A percentile compares a stretch with the other conserved stretches of the same genome.
Conservation (phyloP, 768 basidiomycete species). For the Ephemerocybe angulata region DNA sequence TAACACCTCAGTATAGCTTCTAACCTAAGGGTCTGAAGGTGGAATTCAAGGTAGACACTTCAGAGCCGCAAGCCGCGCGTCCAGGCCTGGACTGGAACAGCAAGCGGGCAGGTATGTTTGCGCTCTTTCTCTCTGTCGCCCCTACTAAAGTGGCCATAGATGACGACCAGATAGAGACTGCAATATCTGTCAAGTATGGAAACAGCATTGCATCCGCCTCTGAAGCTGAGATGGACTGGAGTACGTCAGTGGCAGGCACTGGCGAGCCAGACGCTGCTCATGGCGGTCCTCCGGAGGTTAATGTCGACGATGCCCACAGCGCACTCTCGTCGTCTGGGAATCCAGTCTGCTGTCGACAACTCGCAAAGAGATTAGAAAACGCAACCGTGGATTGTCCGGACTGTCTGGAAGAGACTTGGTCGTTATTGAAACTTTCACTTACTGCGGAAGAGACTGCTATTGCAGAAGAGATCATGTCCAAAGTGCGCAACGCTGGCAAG, state of each 20-base stretch:
- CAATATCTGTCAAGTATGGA: constrained; percentile 47
- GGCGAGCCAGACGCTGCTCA: background rate
- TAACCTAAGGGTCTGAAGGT: constrained; percentile 48
- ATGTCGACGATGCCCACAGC: constrained; percentile 44
- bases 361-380: constrained; percentile 19
- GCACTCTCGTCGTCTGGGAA: constrained; percentile 37
- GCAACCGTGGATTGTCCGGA: constrained; percentile 40
- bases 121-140: background rate
- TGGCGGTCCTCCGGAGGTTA: background rate
- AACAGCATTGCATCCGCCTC: constrained; percentile 11
- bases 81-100: constrained; percentile 75
- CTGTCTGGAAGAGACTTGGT: constrained; percentile 44
- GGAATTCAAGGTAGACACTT: constrained; percentile 68
- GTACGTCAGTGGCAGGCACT: too few species aligned
- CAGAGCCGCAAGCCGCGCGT: constrained; percentile 53
- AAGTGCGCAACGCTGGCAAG: background rate
- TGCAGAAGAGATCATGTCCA: background rate
- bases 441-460: background rate
- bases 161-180: constrained; percentile 81
- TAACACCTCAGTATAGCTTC: background rate
- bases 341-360: constrained; percentile 46
- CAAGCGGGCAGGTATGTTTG: constrained; percentile 72
- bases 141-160: constrained; percentile 38
- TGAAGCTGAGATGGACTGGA: constrained; percentile 8
- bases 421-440: constrained; percentile 14